Evolutionary conservation across 192 early-diverging fungal genomes (phyloP).

Genomic region (Coemansia sp.): DNA sequence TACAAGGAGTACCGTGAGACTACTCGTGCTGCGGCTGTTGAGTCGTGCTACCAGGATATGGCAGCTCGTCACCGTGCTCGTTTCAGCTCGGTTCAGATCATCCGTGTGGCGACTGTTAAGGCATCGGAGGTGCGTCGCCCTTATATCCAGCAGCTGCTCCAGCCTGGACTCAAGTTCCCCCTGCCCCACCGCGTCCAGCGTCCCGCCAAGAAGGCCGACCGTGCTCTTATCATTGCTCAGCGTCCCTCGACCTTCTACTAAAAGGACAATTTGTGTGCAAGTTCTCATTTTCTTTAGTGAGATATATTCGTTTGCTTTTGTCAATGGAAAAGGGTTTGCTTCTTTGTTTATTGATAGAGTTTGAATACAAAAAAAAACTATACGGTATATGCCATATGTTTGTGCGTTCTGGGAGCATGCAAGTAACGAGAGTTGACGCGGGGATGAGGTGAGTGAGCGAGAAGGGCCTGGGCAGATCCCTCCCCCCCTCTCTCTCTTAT

Average conservation of each 20-base stretch:
- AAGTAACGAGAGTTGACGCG: neutral
- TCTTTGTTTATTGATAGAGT: neutral
- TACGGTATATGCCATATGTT: neutral
- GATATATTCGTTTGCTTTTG: neutral
- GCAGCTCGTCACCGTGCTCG: constrained; percentile 98
- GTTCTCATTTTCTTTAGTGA: too few species aligned
- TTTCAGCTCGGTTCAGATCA: constrained; percentile 98
- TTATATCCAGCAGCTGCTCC: constrained; percentile 95
- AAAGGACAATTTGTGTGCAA: neutral
- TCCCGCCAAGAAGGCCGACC: constrained; percentile 80
- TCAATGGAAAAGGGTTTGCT: neutral
- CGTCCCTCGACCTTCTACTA: constrained; percentile 90
- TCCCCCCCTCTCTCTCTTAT: neutral
- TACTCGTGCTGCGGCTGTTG: constrained; percentile 73
- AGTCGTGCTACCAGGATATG: constrained; percentile 94
- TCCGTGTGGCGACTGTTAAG: constrained; percentile 93
- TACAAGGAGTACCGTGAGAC: constrained; percentile 99
- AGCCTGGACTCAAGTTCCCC: constrained; percentile 93
- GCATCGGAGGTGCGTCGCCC: constrained; percentile 90
- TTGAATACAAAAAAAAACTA: neutral
- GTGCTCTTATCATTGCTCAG: constrained; percentile 83
- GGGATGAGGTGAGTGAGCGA: neutral
- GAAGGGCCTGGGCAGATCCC: neutral
- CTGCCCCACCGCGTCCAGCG: constrained; percentile 94
- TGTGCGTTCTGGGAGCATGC: neutral